These are phyloP conservation scores for Neurospora sp. DNA, from an alignment of 495 filamentous ascomycete genomes.

Conservation along the genomic window DNA sequence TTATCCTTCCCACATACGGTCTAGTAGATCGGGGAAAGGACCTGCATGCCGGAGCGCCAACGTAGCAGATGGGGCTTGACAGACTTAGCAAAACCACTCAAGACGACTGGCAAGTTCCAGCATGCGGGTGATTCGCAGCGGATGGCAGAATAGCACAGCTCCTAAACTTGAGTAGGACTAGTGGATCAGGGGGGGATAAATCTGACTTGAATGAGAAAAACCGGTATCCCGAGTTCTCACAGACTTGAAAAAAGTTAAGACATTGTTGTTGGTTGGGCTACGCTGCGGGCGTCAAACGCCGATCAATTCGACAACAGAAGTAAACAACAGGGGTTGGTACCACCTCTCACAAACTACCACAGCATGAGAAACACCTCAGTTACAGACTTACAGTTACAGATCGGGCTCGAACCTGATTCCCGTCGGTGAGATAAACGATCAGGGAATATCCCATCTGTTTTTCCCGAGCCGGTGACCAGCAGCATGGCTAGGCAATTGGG, in stretches of 20 bases:
- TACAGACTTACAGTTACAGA: background rate
- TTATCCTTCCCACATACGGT: no score
- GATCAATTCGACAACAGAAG: background rate
- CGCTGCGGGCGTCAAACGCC: background rate
- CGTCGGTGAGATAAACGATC: background rate
- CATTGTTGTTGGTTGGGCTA: background rate
- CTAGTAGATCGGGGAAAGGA: no score
- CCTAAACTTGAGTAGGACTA: no score
- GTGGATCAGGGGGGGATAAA: no score
- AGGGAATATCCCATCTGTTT: background rate
- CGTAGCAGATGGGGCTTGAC: no score
- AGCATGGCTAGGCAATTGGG: background rate
- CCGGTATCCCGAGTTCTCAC: background rate
- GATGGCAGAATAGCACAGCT: no score
- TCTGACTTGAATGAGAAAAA: no score
- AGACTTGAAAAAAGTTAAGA: background rate
- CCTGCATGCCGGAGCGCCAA: no score
- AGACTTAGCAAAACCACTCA: no score
- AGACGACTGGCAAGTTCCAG: no score
- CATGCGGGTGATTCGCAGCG: no score
- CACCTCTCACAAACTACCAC: background rate
- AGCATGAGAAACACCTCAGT: background rate
- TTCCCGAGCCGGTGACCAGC: background rate
- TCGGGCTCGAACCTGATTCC: background rate
- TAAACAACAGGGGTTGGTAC: background rate